Conservation (phyloP, 306 rosid species). For the Notholithocarpus densiflorus region DNA sequence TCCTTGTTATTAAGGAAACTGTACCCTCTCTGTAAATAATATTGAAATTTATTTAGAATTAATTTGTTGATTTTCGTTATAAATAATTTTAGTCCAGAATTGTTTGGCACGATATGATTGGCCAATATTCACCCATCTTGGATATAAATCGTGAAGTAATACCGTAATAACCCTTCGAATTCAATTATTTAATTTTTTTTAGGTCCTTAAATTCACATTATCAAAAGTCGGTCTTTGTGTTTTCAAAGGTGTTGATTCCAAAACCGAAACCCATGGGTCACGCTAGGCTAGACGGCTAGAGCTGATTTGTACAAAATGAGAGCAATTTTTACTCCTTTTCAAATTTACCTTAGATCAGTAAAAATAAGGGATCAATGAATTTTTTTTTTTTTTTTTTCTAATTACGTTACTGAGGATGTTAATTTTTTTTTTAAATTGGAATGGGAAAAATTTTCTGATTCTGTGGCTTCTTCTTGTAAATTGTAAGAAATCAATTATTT, state of each 20-base stretch:
- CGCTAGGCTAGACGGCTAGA: background rate
- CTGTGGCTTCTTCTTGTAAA: conserved; percentile 94
- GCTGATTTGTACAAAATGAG: too few species aligned
- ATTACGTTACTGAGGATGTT: conserved; percentile 39
- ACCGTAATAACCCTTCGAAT: background rate
- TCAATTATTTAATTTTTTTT: conserved; percentile 20
- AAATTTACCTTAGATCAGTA: too few species aligned
- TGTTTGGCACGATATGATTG: conserved; percentile 89
- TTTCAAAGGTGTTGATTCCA: conserved; percentile 66
- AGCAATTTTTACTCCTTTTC: too few species aligned
- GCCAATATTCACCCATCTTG: conserved; percentile 35
- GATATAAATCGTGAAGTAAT: too few species aligned
- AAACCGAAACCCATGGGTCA: conserved; percentile 72
- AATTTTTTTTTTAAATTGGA: background rate
- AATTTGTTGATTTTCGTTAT: background rate
- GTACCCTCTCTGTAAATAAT: too few species aligned
- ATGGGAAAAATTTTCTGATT: conserved; percentile 48
- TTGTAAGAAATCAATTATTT: conserved; percentile 30
- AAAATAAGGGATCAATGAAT: too few species aligned
- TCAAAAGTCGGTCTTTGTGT: background rate
- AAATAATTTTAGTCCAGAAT: conserved; percentile 62
- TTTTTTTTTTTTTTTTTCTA: too few species aligned
- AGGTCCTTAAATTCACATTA: background rate
- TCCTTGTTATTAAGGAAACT: too few species aligned
- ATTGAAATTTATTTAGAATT: background rate